Conservation (phyloP, 1,284 basidiomycete genomes). For the Singerocomus inundabilis region DNA sequence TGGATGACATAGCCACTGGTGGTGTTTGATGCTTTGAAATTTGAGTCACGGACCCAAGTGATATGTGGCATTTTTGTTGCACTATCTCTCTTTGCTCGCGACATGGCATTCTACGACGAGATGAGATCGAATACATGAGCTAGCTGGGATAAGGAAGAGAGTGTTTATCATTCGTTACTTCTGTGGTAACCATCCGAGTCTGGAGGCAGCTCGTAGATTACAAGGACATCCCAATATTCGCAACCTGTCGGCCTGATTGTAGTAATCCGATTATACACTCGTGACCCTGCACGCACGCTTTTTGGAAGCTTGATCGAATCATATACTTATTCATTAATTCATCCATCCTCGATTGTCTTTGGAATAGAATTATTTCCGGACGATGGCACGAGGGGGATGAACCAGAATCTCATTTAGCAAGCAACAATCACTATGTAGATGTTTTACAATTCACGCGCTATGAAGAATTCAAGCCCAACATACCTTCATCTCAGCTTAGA, state of each 20-base stretch:
- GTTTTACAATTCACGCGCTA: slow-evolving; percentile 58
- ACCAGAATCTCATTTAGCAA: slow-evolving; percentile 40
- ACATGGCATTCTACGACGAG: slow-evolving; percentile 91
- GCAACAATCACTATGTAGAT: slow-evolving; percentile 55
- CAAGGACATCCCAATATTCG: slow-evolving; percentile 95
- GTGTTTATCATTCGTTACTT: slow-evolving; percentile 93
- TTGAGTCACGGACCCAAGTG: too few species aligned
- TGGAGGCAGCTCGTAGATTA: slow-evolving; percentile 83
- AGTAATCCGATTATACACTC: slow-evolving; percentile 97
- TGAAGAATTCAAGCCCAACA: slow-evolving; percentile 17
- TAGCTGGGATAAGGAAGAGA: slow-evolving; percentile 82
- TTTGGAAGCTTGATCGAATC: background rate
- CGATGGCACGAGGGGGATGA: slow-evolving; percentile 41
- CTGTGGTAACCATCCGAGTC: slow-evolving; percentile 97
- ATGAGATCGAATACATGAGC: slow-evolving; percentile 98
- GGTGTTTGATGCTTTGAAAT: too few species aligned
- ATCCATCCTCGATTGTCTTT: background rate
- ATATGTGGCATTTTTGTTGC: background rate
- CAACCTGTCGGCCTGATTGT: slow-evolving; percentile 92
- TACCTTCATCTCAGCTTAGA: slow-evolving; percentile 22
- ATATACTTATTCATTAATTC: background rate
- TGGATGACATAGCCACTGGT: background rate
- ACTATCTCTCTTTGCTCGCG: background rate
- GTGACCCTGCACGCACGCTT: slow-evolving; percentile 77
- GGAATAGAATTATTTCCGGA: slow-evolving; percentile 64